Percentiles rank a stretch among this genome's conserved stretches.
These are phyloP conservation scores for Colletotrichum nymphaeae DNA, from an alignment of 2,329 filamentous ascomycete genomes.

Conservation along the genomic window DNA sequence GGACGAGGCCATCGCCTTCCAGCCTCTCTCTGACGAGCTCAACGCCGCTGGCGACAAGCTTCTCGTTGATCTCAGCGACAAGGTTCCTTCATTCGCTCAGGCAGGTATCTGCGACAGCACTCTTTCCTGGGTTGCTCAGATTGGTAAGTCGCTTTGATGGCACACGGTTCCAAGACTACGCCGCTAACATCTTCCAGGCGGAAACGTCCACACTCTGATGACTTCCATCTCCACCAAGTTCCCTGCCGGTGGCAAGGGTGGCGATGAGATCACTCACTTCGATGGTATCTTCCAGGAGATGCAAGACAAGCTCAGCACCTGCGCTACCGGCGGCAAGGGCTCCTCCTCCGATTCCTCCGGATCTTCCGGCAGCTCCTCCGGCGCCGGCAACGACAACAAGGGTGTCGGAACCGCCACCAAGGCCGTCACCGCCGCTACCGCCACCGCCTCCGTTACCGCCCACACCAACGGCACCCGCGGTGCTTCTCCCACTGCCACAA, in stretches of 20 bases:
- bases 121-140: slow-evolving; percentile 28
- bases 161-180: rapidly evolving
- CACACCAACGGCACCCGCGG: slow-evolving; percentile 16
- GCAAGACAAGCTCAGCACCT: slow-evolving; percentile 18
- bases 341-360: not conserved
- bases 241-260: slow-evolving; percentile 34
- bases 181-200: not conserved
- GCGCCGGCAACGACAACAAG: not conserved
- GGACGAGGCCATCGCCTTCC: slow-evolving; percentile 35
- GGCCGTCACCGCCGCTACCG: not conserved
- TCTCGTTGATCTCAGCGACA: slow-evolving; percentile 23
- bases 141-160: not conserved
- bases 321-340: slow-evolving; percentile 7
- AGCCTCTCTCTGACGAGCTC: slow-evolving; percentile 31
- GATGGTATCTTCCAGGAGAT: slow-evolving; percentile 27
- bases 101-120: slow-evolving; percentile 20
- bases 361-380: not conserved
- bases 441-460: not conserved
- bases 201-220: slow-evolving; percentile 34
- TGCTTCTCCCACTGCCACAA: slow-evolving; percentile 1
- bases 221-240: slow-evolving; percentile 34
- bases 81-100: slow-evolving; percentile 11
- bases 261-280: slow-evolving; percentile 31
- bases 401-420: slow-evolving; percentile 10
- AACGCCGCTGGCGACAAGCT: slow-evolving; percentile 34